Evolutionary conservation across 257 asterid species (phyloP), one percentile per base, ranked within the genome.

Genomic region (Plantago elongata): DNA sequence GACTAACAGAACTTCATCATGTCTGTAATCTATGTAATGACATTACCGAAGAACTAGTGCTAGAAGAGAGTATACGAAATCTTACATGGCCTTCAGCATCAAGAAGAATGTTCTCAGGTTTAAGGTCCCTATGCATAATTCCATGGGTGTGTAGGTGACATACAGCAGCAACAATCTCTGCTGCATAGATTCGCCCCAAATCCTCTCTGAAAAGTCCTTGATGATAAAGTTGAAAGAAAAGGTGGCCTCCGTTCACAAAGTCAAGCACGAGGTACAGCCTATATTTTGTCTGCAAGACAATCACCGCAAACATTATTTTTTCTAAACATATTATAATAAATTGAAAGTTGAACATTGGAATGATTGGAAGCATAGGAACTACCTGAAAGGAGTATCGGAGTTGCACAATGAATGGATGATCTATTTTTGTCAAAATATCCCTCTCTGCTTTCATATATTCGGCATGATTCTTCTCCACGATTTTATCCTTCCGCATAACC

Each of bases 141-240:
- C 92, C 91, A 18, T 81, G 76, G 15, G 74, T 74, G 69, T 85
- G 96, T 52, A 85, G 95, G 75, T 88, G 89, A 63, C 78, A 72
- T 54, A 88, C 89, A 55, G 96, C 95, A 57, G 92, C 83, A 49
- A 88, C 75, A 59, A 88, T 73, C 87, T 88, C 95, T 13, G 96
- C 96, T 47, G 92, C 76, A 71, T 88, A 88, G 37, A 85, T 60
- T 4, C 89, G 82, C 0, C 83, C 96, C 71, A 85, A 65, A 71
- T 85, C 96, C 80, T 88, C 96, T 74, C 94, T 87, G 84, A 88
- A 88, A 29, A 88, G 70, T 51, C 96, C 96, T 49, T 88, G 96
- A 66, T 78, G 89, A 68, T 75, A 76, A 67, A 88, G 86, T 74
- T 85, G 96, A 78, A 88, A 88, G 83, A 85, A 88, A 64, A 88